These are phyloP conservation scores for Psilocybe cubensis DNA, from an alignment of 768 basidiomycete genomes.

Conservation along the genomic window DNA sequence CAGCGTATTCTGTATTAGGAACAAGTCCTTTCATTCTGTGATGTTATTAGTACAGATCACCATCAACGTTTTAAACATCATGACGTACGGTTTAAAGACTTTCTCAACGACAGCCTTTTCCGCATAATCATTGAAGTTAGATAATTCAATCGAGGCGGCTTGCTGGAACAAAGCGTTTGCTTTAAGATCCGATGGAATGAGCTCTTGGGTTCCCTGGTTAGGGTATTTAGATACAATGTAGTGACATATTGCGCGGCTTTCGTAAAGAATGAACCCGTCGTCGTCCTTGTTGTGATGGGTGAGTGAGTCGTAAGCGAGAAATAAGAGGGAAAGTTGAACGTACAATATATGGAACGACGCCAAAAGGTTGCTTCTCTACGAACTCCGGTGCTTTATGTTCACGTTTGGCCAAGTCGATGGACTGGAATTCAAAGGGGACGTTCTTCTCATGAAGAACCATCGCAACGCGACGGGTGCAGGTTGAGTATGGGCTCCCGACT, in stretches of 20 bases:
- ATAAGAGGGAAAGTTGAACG: constrained; percentile 9
- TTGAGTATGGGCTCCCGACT: constrained; percentile 39
- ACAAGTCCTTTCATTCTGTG: constrained; percentile 8
- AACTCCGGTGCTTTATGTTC: constrained; percentile 51
- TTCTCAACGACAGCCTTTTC: constrained; percentile 47
- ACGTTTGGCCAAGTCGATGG: constrained; percentile 44
- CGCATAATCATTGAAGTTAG: constrained; percentile 51
- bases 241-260: constrained; percentile 62
- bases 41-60: not conserved
- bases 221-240: constrained; percentile 62
- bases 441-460: constrained; percentile 56
- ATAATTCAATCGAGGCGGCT: constrained; percentile 52
- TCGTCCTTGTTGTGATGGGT: constrained; percentile 42
- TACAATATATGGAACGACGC: constrained; percentile 62
- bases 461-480: constrained; percentile 56
- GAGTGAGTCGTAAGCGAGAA: not conserved
- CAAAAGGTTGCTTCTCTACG: constrained; percentile 62
- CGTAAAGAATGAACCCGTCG: constrained; percentile 64
- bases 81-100: constrained; percentile 52
- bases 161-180: constrained; percentile 47
- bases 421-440: constrained; percentile 55
- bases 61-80: not conserved
- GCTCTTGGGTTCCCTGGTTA: constrained; percentile 45
- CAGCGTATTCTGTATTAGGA: constrained; percentile 26
- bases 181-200: constrained; percentile 55